Percentiles rank a stretch among this genome's conserved stretches.
phyloP scores from a whole-genome alignment of 441 rosid genomes.

The Populus hybrid region DNA sequence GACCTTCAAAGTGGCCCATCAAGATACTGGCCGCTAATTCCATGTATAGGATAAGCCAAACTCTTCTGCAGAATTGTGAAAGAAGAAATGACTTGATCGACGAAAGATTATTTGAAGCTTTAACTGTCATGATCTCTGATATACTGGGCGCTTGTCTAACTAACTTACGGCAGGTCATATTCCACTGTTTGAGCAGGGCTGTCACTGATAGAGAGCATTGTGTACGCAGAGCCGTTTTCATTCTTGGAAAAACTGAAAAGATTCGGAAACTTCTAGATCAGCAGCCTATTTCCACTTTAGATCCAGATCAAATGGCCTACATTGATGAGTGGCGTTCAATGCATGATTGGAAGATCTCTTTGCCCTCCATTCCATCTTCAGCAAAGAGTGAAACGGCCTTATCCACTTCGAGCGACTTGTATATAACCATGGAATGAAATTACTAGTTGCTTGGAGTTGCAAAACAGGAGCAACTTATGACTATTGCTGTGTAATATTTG shows the following conservation, averaged over 20 bases:
- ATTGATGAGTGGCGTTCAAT: slow-evolving; percentile 64
- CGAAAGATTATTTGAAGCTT: slow-evolving; percentile 38
- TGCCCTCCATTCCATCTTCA: slow-evolving; percentile 12
- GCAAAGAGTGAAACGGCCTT: slow-evolving; percentile 18
- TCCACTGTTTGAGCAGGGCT: slow-evolving; percentile 47
- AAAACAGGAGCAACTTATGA: slow-evolving; percentile 6
- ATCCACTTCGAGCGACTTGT: slow-evolving; percentile 25
- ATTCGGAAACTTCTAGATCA: slow-evolving; percentile 47
- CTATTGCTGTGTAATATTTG: not conserved
- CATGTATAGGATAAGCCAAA: slow-evolving; percentile 71
- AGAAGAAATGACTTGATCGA: slow-evolving; percentile 24
- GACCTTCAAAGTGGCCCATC: slow-evolving; percentile 65
- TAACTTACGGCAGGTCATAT: slow-evolving; percentile 46
- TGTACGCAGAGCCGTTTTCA: slow-evolving; percentile 50
- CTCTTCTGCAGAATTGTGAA: slow-evolving; percentile 43
- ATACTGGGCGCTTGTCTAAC: slow-evolving; percentile 71
- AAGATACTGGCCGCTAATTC: slow-evolving; percentile 74
- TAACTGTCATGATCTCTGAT: slow-evolving; percentile 49
- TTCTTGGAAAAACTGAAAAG: slow-evolving; percentile 59
- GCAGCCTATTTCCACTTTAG: slow-evolving; percentile 36
- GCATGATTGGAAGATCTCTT: slow-evolving; percentile 25
- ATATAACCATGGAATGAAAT: slow-evolving; percentile 32
- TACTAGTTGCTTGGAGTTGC: slow-evolving; percentile 10
- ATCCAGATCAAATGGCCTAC: slow-evolving; percentile 38
- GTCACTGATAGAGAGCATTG: slow-evolving; percentile 56